phyloP scores from a whole-genome alignment of 345 rosid genomes.

The Alliaria petiolata region DNA sequence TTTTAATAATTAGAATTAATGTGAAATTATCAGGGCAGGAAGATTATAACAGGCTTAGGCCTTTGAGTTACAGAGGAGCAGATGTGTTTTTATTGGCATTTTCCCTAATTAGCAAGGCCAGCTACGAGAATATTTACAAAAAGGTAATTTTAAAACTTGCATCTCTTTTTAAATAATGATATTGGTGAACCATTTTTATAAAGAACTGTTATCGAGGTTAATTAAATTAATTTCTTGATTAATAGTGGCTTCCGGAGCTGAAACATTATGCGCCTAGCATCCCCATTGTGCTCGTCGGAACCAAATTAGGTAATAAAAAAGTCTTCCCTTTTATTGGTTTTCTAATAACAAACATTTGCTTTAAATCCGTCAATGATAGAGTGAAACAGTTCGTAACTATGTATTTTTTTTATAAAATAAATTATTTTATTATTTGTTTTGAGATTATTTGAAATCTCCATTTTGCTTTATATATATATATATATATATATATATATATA shows the following conservation, averaged over 20 bases:
- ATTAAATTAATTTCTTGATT: background rate
- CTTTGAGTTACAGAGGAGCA: constrained; percentile 84
- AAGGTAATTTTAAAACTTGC: constrained; percentile 37
- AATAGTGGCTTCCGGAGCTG: constrained; percentile 80
- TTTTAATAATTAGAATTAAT: background rate
- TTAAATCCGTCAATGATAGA: background rate
- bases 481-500: too few species aligned
- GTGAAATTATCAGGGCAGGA: constrained; percentile 56
- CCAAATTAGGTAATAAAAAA: constrained; percentile 55
- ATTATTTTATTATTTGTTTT: too few species aligned
- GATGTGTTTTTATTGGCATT: constrained; percentile 80
- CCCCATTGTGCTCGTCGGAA: constrained; percentile 76
- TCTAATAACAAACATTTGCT: background rate
- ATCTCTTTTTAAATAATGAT: background rate
- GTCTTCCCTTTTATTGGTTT: background rate
- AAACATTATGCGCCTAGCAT: constrained; percentile 73
- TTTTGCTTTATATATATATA: too few species aligned
- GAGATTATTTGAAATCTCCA: background rate
- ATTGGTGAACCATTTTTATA: too few species aligned
- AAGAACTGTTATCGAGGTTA: background rate
- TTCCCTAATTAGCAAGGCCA: constrained; percentile 75
- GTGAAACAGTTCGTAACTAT: background rate
- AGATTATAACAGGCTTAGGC: constrained; percentile 79
- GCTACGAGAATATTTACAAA: constrained; percentile 71
- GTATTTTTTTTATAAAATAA: too few species aligned